Evolutionary conservation across 1,139 yeast genomes (phyloP), one percentile per base, ranked within the genome.

Genomic region (Taphrina pruni): DNA sequence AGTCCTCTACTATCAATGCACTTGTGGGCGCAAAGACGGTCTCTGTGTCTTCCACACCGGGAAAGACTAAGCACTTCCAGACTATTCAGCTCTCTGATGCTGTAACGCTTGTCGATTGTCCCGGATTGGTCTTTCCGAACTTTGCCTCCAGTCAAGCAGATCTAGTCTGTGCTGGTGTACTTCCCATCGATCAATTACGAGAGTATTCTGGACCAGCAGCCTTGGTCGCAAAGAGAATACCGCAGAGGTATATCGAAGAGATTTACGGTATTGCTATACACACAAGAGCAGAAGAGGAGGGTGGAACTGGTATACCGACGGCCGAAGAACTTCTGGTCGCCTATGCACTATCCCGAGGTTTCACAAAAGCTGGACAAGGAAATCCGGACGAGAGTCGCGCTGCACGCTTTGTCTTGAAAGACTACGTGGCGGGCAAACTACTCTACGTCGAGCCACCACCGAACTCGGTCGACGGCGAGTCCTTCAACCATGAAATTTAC

Each of bases 11-110:
- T 11, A 93, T 93, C 75, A 93, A 93, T 78, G 97, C 98, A 0
- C 83, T 95, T 65, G 95, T 94, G 65, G 99, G 99, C 26, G 87
- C 97, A 36, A 95, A 95, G 77, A 93, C 91, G 77, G 99, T 95
- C 12, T 92, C 98, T 0, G 99, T 95, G 51, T 94, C 99, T 1
- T 84, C 99, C 1, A 95, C 99, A 0, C 99, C 99, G 6, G 99
- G 99, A 81, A 95, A 95, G 78, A 95, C 99, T 20, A 95, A 95
- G 79, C 99, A 95, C 83, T 95, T 95, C 84, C 99, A 95, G 82
- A 95, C 99, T 1, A 92, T 95, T 72, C 86, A 88, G 76, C 84
- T 95, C 60, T 87, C 97, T 0, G 89, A 89, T 64, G 84, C 88
- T 58, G 96, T 94, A 8, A 84, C 91, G 74, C 83, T 95, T 68